Evolutionary conservation across 2,329 filamentous ascomycete genomes (phyloP).

Genomic region (Aureobasidium sp.): DNA sequence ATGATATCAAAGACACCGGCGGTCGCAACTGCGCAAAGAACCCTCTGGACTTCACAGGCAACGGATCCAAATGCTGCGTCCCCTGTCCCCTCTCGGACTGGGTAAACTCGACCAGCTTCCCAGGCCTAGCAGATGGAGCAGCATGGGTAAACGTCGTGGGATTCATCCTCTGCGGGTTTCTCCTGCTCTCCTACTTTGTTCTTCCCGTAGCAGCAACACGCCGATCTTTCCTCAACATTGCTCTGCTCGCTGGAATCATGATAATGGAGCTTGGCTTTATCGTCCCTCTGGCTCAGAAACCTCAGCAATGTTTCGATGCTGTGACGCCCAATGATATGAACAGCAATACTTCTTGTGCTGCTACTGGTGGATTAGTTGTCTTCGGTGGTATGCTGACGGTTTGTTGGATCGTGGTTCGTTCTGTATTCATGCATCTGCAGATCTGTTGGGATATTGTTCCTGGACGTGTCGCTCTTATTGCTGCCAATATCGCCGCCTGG

Average conservation of each 20-base stretch:
- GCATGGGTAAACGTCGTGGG: constrained; percentile 83
- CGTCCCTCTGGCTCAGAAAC: constrained; percentile 77
- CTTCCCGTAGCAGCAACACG: constrained; percentile 84
- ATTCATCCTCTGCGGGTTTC: constrained; percentile 73
- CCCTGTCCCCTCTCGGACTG: constrained; percentile 87
- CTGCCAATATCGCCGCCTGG: constrained; percentile 35
- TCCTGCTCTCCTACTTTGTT: constrained; percentile 79
- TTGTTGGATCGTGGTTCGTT: constrained; percentile 76
- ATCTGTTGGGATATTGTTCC: constrained; percentile 42
- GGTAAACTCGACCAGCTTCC: constrained; percentile 62
- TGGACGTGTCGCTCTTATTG: constrained; percentile 33
- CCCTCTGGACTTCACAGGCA: constrained; percentile 26
- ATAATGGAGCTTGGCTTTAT: constrained; percentile 88
- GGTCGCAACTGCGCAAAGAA: constrained; percentile 33
- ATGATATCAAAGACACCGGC: constrained; percentile 20
- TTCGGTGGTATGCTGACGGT: constrained; percentile 82
- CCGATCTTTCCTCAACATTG: constrained; percentile 87
- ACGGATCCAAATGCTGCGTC: constrained; percentile 70
- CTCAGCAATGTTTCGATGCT: constrained; percentile 79
- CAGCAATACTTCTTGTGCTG: constrained; percentile 77
- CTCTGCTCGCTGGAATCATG: constrained; percentile 73
- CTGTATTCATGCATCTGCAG: constrained; percentile 43
- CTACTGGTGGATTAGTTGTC: constrained; percentile 80
- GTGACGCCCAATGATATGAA: constrained; percentile 91
- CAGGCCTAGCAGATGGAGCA: constrained; percentile 68